Conservation (phyloP, 768 basidiomycete species). For the Leccinum disarticulatum region DNA sequence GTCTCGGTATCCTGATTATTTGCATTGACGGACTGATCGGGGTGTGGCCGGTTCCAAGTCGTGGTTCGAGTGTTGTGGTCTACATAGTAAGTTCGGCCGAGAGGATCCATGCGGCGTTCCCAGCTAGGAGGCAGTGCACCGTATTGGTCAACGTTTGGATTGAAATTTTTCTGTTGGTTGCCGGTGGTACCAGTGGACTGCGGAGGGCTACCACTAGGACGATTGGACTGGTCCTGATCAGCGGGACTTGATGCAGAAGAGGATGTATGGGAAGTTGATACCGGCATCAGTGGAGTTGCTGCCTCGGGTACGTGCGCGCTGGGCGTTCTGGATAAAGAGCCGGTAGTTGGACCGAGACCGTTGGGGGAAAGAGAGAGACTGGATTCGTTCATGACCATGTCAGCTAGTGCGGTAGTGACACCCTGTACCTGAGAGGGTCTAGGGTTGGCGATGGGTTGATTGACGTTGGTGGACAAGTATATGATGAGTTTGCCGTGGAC, state of each 20-base stretch:
- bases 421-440: slow-evolving; percentile 72
- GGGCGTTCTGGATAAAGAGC: slow-evolving; percentile 55
- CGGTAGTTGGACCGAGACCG: slow-evolving; percentile 34
- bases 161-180: slow-evolving; percentile 77
- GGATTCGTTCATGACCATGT: slow-evolving; percentile 61
- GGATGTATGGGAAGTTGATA: slow-evolving; percentile 37
- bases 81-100: slow-evolving; percentile 96
- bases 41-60: slow-evolving; percentile 93
- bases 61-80: slow-evolving; percentile 98
- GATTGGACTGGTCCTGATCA: slow-evolving; percentile 34
- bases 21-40: slow-evolving; percentile 71
- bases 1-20: slow-evolving; percentile 73
- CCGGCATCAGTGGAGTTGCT: slow-evolving; percentile 40
- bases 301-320: slow-evolving; percentile 68
- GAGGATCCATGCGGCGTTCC: slow-evolving; percentile 96
- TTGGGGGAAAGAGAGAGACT: slow-evolving; percentile 56
- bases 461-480: slow-evolving; percentile 90
- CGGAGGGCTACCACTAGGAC: slow-evolving; percentile 32
- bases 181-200: slow-evolving; percentile 23
- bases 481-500: slow-evolving; percentile 98
- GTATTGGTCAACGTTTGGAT: slow-evolving; percentile 91
- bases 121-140: slow-evolving; percentile 90
- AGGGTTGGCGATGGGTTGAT: slow-evolving; percentile 80
- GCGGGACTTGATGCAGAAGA: slow-evolving; percentile 26
- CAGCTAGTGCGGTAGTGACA: slow-evolving; percentile 56